Evolutionary conservation across 2,329 filamentous ascomycete genomes (phyloP).

Genomic region (Hortaea werneckii): DNA sequence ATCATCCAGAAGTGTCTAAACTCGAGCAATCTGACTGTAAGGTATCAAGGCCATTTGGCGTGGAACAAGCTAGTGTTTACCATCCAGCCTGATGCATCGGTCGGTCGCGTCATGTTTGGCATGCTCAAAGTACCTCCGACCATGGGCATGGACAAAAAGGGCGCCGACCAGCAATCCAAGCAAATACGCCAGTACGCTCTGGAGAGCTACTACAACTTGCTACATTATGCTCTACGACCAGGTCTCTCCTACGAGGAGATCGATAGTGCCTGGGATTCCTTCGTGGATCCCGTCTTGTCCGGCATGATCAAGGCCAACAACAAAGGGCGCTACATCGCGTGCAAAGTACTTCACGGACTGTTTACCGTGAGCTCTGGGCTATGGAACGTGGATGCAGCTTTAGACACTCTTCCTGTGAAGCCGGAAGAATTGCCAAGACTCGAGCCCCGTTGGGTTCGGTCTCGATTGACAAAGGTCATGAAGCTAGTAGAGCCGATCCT

Average conservation of each 20-base stretch:
- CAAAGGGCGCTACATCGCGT: slow-evolving; percentile 51
- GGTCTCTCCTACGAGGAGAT: slow-evolving; percentile 54
- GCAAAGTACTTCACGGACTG: slow-evolving; percentile 62
- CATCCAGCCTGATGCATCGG: slow-evolving; percentile 53
- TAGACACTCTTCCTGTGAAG: slow-evolving; percentile 40
- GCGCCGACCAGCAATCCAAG: slow-evolving; percentile 38
- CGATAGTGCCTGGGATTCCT: slow-evolving; percentile 69
- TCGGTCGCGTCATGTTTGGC: slow-evolving; percentile 45
- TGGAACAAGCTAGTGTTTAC: slow-evolving; percentile 80
- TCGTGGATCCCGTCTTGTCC: slow-evolving; percentile 55
- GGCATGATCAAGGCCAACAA: slow-evolving; percentile 41
- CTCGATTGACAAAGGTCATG: slow-evolving; percentile 58
- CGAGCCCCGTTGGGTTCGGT: slow-evolving; percentile 79
- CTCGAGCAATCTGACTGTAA: slow-evolving; percentile 58
- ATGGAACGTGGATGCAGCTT: slow-evolving; percentile 67
- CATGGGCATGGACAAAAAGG: slow-evolving; percentile 58
- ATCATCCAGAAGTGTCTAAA: slow-evolving; percentile 81
- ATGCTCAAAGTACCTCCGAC: slow-evolving; percentile 60
- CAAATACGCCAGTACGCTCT: slow-evolving; percentile 50
- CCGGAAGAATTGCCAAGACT: slow-evolving; percentile 72
- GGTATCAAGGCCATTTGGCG: slow-evolving; percentile 67
- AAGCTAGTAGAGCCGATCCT: slow-evolving; percentile 46
- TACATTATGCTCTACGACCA: slow-evolving; percentile 75
- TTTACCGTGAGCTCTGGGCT: slow-evolving; percentile 48
- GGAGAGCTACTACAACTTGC: slow-evolving; percentile 65